A percentile compares a stretch with the other conserved stretches of the same genome.
Evolutionary conservation across 2,329 filamentous ascomycete species (phyloP).

Genomic region (Aspergillus sp.): DNA sequence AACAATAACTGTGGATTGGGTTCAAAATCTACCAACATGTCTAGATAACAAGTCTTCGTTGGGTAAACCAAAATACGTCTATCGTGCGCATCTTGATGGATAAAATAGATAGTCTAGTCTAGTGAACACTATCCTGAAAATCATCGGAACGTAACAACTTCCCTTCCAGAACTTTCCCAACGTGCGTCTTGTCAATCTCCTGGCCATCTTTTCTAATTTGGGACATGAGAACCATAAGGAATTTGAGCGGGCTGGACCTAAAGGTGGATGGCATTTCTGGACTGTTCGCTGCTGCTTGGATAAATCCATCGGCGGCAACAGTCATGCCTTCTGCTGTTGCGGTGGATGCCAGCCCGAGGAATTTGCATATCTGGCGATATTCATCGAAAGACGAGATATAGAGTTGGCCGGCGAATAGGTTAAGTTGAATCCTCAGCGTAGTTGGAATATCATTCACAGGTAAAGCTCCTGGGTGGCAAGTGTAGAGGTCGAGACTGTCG

Average conservation of each 20-base stretch:
- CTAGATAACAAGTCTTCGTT: no score
- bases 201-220: slow-evolving; percentile 37
- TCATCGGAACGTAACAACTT: slow-evolving; percentile 6
- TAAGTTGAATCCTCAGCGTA: slow-evolving; percentile 51
- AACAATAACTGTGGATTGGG: no score
- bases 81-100: no score
- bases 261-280: slow-evolving; percentile 27
- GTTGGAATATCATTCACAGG: slow-evolving; percentile 17
- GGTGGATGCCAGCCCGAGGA: slow-evolving; percentile 20
- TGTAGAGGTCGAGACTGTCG: slow-evolving; percentile 50
- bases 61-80: no score
- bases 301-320: slow-evolving; percentile 29
- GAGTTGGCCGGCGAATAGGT: slow-evolving; percentile 67
- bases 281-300: slow-evolving; percentile 17
- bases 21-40: no score
- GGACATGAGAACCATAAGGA: slow-evolving; percentile 39
- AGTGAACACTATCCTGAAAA: slow-evolving; percentile 5
- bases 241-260: slow-evolving; percentile 40
- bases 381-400: slow-evolving; percentile 58
- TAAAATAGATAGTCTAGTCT: background rate
- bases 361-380: slow-evolving; percentile 45
- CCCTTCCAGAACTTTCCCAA: slow-evolving; percentile 46
- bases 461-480: slow-evolving; percentile 27
- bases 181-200: slow-evolving; percentile 45
- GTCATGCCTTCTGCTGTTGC: slow-evolving; percentile 21